Conservation (phyloP, 2,329 filamentous ascomycete genomes). For the Colletotrichum salicis region DNA sequence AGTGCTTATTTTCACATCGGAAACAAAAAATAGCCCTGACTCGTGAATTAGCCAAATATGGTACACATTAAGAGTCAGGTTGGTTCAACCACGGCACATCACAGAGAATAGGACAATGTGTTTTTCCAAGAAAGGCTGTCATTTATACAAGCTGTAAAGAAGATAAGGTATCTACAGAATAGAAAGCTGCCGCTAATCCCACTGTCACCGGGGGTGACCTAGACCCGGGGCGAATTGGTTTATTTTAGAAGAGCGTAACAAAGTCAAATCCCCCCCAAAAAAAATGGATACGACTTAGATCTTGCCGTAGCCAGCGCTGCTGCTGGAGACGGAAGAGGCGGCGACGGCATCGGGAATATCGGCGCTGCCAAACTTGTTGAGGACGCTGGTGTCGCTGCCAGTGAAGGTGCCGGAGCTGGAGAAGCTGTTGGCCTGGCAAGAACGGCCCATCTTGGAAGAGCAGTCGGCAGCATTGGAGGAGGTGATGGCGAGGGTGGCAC, state of each 20-base stretch:
- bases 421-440: slow-evolving; percentile 62
- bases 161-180: slow-evolving; percentile 6
- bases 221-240: background rate
- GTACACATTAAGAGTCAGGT: no score
- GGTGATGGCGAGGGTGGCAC: slow-evolving; percentile 24
- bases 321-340: slow-evolving; percentile 46
- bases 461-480: slow-evolving; percentile 47
- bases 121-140: background rate
- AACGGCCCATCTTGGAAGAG: slow-evolving; percentile 56
- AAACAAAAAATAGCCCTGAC: background rate
- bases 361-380: slow-evolving; percentile 61
- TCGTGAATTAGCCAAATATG: background rate
- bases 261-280: no score
- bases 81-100: background rate
- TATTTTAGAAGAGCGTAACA: background rate
- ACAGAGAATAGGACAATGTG: background rate
- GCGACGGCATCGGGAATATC: slow-evolving; percentile 44
- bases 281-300: slow-evolving; percentile 41
- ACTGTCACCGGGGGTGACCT: background rate
- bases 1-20: background rate
- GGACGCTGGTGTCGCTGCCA: slow-evolving; percentile 57
- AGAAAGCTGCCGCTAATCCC: background rate
- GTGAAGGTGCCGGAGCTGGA: slow-evolving; percentile 51
- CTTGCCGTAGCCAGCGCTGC: slow-evolving; percentile 58
- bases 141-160: background rate